These are phyloP conservation scores for Pistacia atlantica DNA, from an alignment of 345 rosid genomes.

Conservation along the genomic window DNA sequence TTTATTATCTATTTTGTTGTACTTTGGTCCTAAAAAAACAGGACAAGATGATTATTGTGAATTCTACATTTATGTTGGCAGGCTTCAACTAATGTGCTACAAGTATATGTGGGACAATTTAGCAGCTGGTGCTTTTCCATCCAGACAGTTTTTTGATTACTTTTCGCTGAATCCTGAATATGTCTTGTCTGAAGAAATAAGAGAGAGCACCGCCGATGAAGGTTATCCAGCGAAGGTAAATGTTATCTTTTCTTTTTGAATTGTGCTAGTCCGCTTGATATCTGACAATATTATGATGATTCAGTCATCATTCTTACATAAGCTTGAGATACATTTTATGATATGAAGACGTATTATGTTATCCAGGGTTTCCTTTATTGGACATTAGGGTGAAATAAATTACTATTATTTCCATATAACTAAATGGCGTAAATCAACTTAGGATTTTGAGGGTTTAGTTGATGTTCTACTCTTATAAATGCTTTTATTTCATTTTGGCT, in stretches of 20 bases:
- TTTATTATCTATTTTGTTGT: constrained; percentile 3
- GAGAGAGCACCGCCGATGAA: constrained; percentile 46
- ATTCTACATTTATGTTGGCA: constrained; percentile 27
- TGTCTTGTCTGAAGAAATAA: constrained; percentile 58
- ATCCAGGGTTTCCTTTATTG: neutral
- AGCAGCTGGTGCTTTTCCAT: constrained; percentile 53
- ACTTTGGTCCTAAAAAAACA: neutral
- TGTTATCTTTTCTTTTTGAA: neutral
- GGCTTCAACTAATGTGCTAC: constrained; percentile 88
- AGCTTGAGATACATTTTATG: neutral
- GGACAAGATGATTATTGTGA: constrained; percentile 5
- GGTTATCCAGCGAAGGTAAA: constrained; percentile 67
- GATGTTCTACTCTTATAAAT: neutral
- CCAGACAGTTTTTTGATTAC: constrained; percentile 46
- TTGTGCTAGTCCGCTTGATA: neutral
- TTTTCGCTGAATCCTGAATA: constrained; percentile 56
- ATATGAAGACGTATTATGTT: neutral
- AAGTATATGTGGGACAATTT: constrained; percentile 76
- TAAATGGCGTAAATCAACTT: too few relatives aligned
- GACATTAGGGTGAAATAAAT: neutral
- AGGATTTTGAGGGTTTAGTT: neutral
- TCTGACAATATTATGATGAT: neutral
- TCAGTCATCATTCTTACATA: neutral
- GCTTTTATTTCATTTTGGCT: constrained; percentile 9
- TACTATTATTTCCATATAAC: neutral